A percentile compares a stretch with the other conserved stretches of the same genome.
phyloP scores from a whole-genome alignment of 106 monocot species.

The Dendrobium chrysotoxum region DNA sequence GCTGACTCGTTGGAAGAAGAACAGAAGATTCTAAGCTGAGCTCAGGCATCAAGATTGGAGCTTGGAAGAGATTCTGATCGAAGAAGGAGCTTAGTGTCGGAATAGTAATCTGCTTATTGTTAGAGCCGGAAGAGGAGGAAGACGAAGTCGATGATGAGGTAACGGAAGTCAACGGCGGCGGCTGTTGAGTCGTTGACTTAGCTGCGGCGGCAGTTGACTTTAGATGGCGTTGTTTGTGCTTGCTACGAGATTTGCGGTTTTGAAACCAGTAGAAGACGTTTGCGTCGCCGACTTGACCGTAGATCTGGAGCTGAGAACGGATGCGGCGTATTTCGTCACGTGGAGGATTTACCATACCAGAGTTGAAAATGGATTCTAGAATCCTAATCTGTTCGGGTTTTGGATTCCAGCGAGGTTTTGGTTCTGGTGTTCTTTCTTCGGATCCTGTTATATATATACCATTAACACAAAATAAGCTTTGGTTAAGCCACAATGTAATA shows the following conservation, averaged over 20 bases:
- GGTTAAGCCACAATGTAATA: not conserved
- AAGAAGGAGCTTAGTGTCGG: constrained; percentile 6
- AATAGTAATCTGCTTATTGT: constrained; percentile 12
- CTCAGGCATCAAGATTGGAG: not conserved
- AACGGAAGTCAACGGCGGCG: constrained; percentile 3
- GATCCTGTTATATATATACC: not conserved
- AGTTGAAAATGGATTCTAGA: constrained; percentile 91
- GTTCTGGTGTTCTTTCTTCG: constrained; percentile 84
- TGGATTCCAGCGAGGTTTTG: constrained; percentile 96
- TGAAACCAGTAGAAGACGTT: constrained; percentile 99
- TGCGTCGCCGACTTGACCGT: constrained; percentile 95
- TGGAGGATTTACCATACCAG: constrained; percentile 93
- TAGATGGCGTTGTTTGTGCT: constrained; percentile 69
- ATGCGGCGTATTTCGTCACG: constrained; percentile 87
- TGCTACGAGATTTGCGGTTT: constrained; percentile 80
- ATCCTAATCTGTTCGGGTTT: constrained; percentile 95
- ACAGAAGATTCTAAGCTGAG: not conserved
- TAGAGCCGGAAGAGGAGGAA: constrained; percentile 36
- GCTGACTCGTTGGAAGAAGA: constrained; percentile 2
- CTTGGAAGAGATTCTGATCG: constrained; percentile 16
- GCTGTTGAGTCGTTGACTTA: not conserved
- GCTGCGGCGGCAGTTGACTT: constrained; percentile 10
- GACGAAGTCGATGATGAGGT: constrained; percentile 43
- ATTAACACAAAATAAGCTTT: not conserved
- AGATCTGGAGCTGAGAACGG: constrained; percentile 77